Evolutionary conservation across 495 filamentous ascomycete genomes (phyloP).

Genomic region (Lasiosphaeriaceae sp.): DNA sequence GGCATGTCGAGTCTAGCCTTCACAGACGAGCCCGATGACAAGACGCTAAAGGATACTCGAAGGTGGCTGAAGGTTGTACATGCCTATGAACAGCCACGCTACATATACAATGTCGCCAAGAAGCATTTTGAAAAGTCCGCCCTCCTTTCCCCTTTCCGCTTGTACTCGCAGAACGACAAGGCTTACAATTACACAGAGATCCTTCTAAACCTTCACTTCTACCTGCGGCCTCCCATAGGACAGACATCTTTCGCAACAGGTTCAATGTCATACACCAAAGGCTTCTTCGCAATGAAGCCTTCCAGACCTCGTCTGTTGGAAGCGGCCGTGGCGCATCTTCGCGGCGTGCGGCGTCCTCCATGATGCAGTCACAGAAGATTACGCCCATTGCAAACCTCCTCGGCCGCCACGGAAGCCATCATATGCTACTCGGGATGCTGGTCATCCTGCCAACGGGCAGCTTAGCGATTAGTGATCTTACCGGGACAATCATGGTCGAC

Average conservation of each 20-base stretch:
- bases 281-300: slow-evolving; percentile 86
- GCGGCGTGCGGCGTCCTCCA: slow-evolving; percentile 54
- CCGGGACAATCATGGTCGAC: slow-evolving; percentile 82
- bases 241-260: slow-evolving; percentile 77
- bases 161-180: background rate
- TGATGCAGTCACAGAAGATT: slow-evolving; percentile 73
- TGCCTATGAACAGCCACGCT: slow-evolving; percentile 82
- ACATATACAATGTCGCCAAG: slow-evolving; percentile 79
- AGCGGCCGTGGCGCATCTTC: slow-evolving; percentile 37
- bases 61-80: slow-evolving; percentile 73
- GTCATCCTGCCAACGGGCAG: slow-evolving; percentile 76
- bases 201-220: slow-evolving; percentile 69
- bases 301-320: slow-evolving; percentile 71
- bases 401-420: slow-evolving; percentile 76
- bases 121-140: slow-evolving; percentile 81
- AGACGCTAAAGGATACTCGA: slow-evolving; percentile 57
- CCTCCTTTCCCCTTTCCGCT: background rate
- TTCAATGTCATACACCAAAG: slow-evolving; percentile 89
- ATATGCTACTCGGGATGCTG: slow-evolving; percentile 84
- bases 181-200: slow-evolving; percentile 33
- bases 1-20: slow-evolving; percentile 58
- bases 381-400: slow-evolving; percentile 92
- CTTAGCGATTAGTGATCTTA: slow-evolving; percentile 77
- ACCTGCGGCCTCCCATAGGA: slow-evolving; percentile 76
- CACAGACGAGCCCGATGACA: slow-evolving; percentile 59